These are phyloP conservation scores for Globisporangium mamillatum DNA, from an alignment of 352 stramenopile species.

Conservation along the genomic window DNA sequence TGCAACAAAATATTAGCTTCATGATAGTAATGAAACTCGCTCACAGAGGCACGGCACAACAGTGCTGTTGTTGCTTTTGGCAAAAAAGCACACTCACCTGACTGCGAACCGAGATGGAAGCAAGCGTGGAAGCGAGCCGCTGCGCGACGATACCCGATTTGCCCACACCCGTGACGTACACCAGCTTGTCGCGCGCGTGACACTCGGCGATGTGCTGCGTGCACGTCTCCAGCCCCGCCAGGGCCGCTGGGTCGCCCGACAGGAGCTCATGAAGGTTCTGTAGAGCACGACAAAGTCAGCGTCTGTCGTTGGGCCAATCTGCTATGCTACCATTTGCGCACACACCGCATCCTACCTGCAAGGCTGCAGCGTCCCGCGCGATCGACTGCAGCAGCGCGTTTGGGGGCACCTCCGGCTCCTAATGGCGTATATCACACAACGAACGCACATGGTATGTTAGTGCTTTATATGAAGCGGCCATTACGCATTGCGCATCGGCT, in stretches of 20 bases:
- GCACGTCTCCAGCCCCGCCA: slow-evolving; percentile 28
- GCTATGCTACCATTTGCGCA: not conserved
- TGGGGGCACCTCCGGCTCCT: not conserved
- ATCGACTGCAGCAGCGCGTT: slow-evolving; percentile 19
- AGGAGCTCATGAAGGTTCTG: slow-evolving; percentile 46
- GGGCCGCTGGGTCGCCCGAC: slow-evolving; percentile 21
- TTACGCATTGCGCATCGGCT: not conserved
- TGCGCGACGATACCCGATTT: slow-evolving; percentile 78
- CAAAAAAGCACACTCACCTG: slow-evolving; percentile 30
- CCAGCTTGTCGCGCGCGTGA: slow-evolving; percentile 33
- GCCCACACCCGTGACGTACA: slow-evolving; percentile 77
- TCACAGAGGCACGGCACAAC: not conserved
- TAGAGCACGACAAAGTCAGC: not conserved
- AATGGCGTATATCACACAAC: not conserved
- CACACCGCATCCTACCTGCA: slow-evolving; percentile 5
- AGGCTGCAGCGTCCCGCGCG: slow-evolving; percentile 14
- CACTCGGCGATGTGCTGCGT: slow-evolving; percentile 42
- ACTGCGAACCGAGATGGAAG: slow-evolving; percentile 70
- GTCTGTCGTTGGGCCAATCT: not conserved
- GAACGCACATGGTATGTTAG: not conserved
- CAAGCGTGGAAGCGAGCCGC: slow-evolving; percentile 64
- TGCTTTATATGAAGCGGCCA: not conserved
- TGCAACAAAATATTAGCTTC: not conserved
- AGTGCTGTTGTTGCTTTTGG: not conserved
- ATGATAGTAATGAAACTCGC: not conserved